phyloP scores from a whole-genome alignment of 2,329 filamentous ascomycete species.

The Phaeosphaeriaceae sp. region DNA sequence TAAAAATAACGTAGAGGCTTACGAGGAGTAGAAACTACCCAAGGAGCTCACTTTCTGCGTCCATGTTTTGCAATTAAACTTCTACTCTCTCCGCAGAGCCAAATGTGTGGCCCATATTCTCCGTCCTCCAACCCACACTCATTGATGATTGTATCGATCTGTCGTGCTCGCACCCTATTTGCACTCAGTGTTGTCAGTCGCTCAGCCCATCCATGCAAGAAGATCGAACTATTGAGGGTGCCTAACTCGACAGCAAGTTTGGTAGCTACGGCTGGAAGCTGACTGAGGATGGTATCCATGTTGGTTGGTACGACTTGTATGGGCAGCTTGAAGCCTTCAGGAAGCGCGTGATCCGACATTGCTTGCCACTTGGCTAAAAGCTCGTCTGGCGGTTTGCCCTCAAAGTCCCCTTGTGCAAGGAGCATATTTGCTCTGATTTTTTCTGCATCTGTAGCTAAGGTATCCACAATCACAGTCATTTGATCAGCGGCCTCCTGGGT shows the following conservation, averaged over 20 bases:
- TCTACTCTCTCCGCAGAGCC: conserved; percentile 68
- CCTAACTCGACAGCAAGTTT: conserved; percentile 59
- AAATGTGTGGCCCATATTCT: conserved; percentile 66
- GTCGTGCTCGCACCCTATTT: conserved; percentile 70
- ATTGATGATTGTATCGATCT: conserved; percentile 67
- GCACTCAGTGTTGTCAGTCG: conserved; percentile 72
- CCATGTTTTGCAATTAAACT: conserved; percentile 68
- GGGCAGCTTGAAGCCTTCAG: conserved; percentile 64
- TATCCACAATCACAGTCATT: conserved; percentile 58
- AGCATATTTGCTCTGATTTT: conserved; percentile 65
- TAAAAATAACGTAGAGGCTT: too few species aligned
- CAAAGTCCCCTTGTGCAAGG: conserved; percentile 53
- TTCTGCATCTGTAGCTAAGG: conserved; percentile 47
- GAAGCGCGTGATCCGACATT: conserved; percentile 63
- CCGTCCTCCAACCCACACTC: conserved; percentile 57
- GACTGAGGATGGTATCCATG: conserved; percentile 41
- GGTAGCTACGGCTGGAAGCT: conserved; percentile 55
- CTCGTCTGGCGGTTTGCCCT: conserved; percentile 12
- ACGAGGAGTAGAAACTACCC: too few species aligned
- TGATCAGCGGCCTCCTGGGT: conserved; percentile 69
- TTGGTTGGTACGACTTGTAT: conserved; percentile 61
- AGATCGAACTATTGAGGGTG: conserved; percentile 71
- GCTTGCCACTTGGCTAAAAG: conserved; percentile 33
- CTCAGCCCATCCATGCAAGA: conserved; percentile 72
- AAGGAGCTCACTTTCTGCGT: conserved; percentile 21